phyloP scores from a whole-genome alignment of 2,329 filamentous ascomycete species.

The Venturia pyrina region DNA sequence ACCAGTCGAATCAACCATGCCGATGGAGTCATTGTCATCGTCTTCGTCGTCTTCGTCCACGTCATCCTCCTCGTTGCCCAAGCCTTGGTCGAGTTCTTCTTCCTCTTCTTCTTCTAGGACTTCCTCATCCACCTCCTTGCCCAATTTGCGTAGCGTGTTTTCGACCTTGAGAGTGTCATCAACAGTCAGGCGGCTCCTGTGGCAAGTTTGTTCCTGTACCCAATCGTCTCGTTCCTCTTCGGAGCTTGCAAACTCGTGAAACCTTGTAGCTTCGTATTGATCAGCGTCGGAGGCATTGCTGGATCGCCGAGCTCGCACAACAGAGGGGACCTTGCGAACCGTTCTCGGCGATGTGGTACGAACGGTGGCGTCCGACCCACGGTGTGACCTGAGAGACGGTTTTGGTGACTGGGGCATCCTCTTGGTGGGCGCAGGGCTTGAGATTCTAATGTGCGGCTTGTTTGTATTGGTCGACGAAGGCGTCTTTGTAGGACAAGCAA shows the following conservation, averaged over 20 bases:
- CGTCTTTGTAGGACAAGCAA: constrained; percentile 54
- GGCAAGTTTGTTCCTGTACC: constrained; percentile 61
- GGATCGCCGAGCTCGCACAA: constrained; percentile 24
- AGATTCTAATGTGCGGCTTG: constrained; percentile 21
- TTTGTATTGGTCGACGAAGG: constrained; percentile 19
- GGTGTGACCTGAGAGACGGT: constrained; percentile 26
- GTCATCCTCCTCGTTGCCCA: constrained; percentile 39
- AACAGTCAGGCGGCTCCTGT: constrained; percentile 68
- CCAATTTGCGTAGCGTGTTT: constrained; percentile 74
- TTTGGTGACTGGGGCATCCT: constrained; percentile 23
- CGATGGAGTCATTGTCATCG: constrained; percentile 23
- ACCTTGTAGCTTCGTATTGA: constrained; percentile 49
- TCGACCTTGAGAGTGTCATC: constrained; percentile 86
- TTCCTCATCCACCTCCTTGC: constrained; percentile 85
- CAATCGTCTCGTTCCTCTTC: constrained; percentile 79
- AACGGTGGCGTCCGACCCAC: constrained; percentile 41
- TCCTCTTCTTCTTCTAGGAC: constrained; percentile 59
- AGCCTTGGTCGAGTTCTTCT: constrained; percentile 58
- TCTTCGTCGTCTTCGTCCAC: constrained; percentile 21
- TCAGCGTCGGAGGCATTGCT: constrained; percentile 31
- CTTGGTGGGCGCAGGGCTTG: constrained; percentile 29
- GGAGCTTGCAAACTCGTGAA: constrained; percentile 88
- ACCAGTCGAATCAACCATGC: constrained; percentile 15
- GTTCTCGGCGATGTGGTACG: constrained; percentile 37
- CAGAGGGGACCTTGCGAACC: constrained; percentile 27